phyloP scores from a whole-genome alignment of 129 eudicot genomes.

The Tanacetum coccineum region DNA sequence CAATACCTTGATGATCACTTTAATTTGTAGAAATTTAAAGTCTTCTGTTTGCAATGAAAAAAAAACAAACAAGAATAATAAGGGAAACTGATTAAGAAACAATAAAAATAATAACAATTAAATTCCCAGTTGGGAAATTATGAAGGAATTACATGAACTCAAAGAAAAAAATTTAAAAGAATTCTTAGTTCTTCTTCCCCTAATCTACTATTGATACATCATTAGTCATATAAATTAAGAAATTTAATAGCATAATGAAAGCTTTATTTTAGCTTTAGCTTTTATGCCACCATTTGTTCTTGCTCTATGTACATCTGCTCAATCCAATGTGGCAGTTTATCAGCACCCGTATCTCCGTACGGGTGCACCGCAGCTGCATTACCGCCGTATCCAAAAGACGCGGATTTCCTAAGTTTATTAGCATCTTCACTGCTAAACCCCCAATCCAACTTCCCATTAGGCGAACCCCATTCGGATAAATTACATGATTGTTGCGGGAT shows the following conservation, averaged over 20 bases:
- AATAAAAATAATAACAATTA: conserved; percentile 14
- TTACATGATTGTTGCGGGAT: conserved; percentile 29
- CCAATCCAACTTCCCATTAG: conserved; percentile 75
- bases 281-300: conserved; percentile 82
- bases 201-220: conserved; percentile 15
- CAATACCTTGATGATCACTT: too few species aligned
- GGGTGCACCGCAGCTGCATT: conserved; percentile 33
- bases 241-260: conserved; percentile 21
- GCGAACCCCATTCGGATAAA: conserved; percentile 67
- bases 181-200: conserved; percentile 23
- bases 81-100: background rate
- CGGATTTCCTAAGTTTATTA: conserved; percentile 66
- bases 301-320: conserved; percentile 88
- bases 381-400: conserved; percentile 62
- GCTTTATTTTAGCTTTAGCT: conserved; percentile 9
- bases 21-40: too few species aligned
- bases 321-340: conserved; percentile 58
- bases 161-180: conserved; percentile 27
- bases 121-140: conserved; percentile 31
- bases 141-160: conserved; percentile 22
- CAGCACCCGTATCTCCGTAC: conserved; percentile 26
- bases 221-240: conserved; percentile 22
- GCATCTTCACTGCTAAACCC: conserved; percentile 63
- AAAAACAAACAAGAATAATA: background rate
- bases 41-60: too few species aligned